A percentile compares a stretch with the other conserved stretches of the same genome.
phyloP scores from a whole-genome alignment of 176 grass and related monocot species.

The Aegilops umbellulata region DNA sequence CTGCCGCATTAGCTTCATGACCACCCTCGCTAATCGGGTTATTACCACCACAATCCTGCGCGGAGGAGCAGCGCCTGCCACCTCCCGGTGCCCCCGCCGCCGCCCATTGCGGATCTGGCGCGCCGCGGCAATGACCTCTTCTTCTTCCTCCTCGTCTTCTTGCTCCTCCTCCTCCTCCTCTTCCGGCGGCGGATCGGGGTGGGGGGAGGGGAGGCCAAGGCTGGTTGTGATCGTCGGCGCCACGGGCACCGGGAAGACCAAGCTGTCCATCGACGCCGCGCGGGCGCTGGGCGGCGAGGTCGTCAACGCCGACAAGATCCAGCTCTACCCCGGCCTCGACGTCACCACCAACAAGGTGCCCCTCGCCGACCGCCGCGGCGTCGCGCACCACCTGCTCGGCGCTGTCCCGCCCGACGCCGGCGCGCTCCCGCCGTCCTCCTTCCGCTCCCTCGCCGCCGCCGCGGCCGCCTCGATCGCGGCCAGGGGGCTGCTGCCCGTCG shows the following conservation, averaged over 20 bases:
- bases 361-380: constrained; percentile 48
- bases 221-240: constrained; percentile 75
- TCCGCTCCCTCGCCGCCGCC: constrained; percentile 38
- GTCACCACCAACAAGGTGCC: constrained; percentile 77
- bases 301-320: constrained; percentile 82
- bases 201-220: not conserved
- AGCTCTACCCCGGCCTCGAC: constrained; percentile 74
- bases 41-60: constrained; percentile 7
- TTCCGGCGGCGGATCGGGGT: not conserved
- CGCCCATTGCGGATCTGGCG: not conserved
- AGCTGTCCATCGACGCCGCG: constrained; percentile 71
- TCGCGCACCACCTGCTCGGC: constrained; percentile 72
- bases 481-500: constrained; percentile 33
- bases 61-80: not conserved
- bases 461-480: constrained; percentile 17
- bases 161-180: not conserved
- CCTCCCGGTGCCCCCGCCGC: no score
- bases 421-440: constrained; percentile 29
- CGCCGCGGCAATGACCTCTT: not conserved
- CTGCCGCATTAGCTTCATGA: constrained; percentile 28
- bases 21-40: constrained; percentile 27
- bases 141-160: no score
- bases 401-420: constrained; percentile 47
- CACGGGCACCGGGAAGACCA: constrained; percentile 78
- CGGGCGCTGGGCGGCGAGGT: constrained; percentile 50